A percentile compares a stretch with the other conserved stretches of the same genome.
Evolutionary conservation across 257 asterid genomes (phyloP).

Genomic region (Primulina tabacum): DNA sequence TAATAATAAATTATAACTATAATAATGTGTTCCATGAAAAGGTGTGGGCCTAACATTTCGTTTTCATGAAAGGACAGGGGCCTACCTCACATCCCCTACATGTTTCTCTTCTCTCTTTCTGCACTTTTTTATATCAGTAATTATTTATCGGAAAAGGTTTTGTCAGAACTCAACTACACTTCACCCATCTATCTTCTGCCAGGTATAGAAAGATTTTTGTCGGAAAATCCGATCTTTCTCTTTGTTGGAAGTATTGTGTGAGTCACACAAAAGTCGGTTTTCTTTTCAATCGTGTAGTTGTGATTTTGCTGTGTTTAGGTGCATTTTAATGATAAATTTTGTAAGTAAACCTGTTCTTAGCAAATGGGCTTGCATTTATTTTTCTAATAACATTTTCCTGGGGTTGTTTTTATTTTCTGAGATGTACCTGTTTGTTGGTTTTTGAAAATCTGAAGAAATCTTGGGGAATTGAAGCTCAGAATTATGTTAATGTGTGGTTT

Average conservation of each 20-base stretch:
- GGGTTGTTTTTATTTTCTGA: not conserved
- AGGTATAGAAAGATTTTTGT: conserved; percentile 22
- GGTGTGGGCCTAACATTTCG: not conserved
- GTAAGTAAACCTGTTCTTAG: conserved; percentile 23
- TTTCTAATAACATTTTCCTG: not conserved
- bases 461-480: conserved; percentile 19
- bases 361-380: conserved; percentile 8
- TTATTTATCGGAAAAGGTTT: conserved; percentile 23
- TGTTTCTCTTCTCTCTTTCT: conserved; percentile 26
- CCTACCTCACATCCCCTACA: conserved; percentile 11
- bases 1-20: too few species aligned
- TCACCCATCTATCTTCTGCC: conserved; percentile 24
- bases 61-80: conserved; percentile 5
- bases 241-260: conserved; percentile 18
- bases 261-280: conserved; percentile 23
- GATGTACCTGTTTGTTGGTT: not conserved
- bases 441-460: conserved; percentile 16
- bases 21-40: not conserved
- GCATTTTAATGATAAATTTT: conserved; percentile 24
- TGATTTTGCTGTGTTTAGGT: conserved; percentile 15
- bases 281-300: conserved; percentile 18
- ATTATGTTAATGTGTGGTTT: not conserved
- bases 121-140: conserved; percentile 34
- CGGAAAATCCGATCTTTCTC: conserved; percentile 32
- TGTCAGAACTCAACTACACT: conserved; percentile 29